phyloP scores from a whole-genome alignment of 1,139 yeast genomes.

The Kurtzmaniella natalensis region DNA sequence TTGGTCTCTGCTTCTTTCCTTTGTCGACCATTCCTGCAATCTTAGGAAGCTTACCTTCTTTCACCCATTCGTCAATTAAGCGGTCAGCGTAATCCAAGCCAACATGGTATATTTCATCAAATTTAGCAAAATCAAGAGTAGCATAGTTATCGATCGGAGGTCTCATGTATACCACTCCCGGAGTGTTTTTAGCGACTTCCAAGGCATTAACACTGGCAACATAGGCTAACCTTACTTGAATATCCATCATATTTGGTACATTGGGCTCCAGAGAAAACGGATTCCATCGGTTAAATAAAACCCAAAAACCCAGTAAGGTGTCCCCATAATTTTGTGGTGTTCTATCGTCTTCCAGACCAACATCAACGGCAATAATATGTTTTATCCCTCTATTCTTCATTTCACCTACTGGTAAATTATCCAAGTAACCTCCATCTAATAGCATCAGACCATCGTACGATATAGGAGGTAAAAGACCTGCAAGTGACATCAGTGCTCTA shows the following conservation, averaged over 20 bases:
- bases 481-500: constrained; percentile 94
- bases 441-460: constrained; percentile 89
- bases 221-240: constrained; percentile 88
- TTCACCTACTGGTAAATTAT: constrained; percentile 86
- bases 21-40: constrained; percentile 52
- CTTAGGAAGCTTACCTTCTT: constrained; percentile 51
- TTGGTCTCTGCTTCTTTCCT: constrained; percentile 14
- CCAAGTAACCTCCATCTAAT: constrained; percentile 93
- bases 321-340: constrained; percentile 93
- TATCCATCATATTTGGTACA: constrained; percentile 92
- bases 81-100: constrained; percentile 74
- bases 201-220: constrained; percentile 93
- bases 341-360: constrained; percentile 90
- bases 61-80: constrained; percentile 50
- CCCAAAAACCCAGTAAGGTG: constrained; percentile 91
- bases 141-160: constrained; percentile 94
- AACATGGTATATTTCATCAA: constrained; percentile 81
- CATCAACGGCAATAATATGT: constrained; percentile 91
- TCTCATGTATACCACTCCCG: constrained; percentile 84
- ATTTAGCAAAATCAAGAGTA: constrained; percentile 87
- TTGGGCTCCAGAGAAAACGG: constrained; percentile 85
- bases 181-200: constrained; percentile 77
- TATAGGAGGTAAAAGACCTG: constrained; percentile 89
- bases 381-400: constrained; percentile 89
- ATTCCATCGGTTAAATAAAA: constrained; percentile 79